Evolutionary conservation across 2,329 filamentous ascomycete species (phyloP).

Genomic region (Scopulariopsis brevicaulis): DNA sequence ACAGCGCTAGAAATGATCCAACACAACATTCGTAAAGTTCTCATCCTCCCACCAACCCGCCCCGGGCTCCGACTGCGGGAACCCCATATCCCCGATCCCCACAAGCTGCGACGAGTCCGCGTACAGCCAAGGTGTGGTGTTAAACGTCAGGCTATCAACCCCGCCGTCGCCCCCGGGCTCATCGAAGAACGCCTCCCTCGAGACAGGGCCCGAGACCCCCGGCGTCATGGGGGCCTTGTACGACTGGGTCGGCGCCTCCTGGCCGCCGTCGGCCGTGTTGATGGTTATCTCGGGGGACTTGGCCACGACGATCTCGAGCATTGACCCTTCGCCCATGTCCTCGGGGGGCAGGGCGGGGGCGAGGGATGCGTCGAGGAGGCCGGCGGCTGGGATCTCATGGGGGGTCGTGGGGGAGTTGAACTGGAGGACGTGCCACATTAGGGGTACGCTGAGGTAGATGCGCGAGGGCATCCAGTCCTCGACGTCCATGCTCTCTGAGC

Average conservation of each 20-base stretch:
- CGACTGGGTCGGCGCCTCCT: constrained; percentile 30
- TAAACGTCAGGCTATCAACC: constrained; percentile 23
- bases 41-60: constrained; percentile 28
- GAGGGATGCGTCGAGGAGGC: constrained; percentile 14
- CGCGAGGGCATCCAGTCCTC: constrained; percentile 41
- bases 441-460: constrained; percentile 37
- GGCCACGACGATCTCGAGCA: constrained; percentile 36
- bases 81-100: constrained; percentile 22
- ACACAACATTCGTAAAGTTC: constrained; percentile 24
- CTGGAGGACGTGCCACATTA: constrained; percentile 41
- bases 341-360: constrained; percentile 16
- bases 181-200: constrained; percentile 14
- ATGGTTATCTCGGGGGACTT: constrained; percentile 38
- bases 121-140: constrained; percentile 30
- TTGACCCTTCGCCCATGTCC: constrained; percentile 22
- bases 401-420: constrained; percentile 28
- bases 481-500: constrained; percentile 31
- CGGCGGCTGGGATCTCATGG: constrained; percentile 20
- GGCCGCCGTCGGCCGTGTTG: constrained; percentile 38
- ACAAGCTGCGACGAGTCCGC: constrained; percentile 27
- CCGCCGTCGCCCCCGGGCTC: constrained; percentile 17
- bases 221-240: constrained; percentile 17
- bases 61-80: constrained; percentile 17
- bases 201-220: constrained; percentile 7
- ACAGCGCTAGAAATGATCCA: constrained; percentile 20